Base-by-base conservation (phyloP, 805 yeast genomes). In the Candida peoriensis region DNA sequence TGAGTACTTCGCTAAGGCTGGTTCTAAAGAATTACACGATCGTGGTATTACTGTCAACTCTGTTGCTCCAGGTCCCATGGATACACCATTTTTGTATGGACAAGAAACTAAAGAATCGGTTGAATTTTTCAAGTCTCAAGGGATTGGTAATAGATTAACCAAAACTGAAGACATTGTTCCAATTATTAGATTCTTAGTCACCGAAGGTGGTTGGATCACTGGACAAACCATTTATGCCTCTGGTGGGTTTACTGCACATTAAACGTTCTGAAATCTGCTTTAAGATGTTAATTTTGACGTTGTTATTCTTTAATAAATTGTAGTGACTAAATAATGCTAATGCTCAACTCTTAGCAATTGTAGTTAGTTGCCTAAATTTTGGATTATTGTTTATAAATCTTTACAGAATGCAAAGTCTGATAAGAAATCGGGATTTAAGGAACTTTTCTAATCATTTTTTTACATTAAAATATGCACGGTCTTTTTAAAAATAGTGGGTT, bases 21-120 rank as follows among this genome's bases (percentile, higher is more conserved):
- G 74, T n/a, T 70, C 80, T 12, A 72, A 74, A 52, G 81, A 76
- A 49, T 61, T 73, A 34, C 61, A 59, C 20, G 39, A 51, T 5
- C 70, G 61, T 48, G 64, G 64, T 17, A 66, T 76, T 39, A 61
- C 72, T 10, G 77, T 70, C 45, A 74, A 73, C 45, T 64, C 70
- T 46, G 76, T 76, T 37, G 78, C 81, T 4, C 81, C 81, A 32
- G 81, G 81, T 33, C 81, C 81, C 36, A 75, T 75, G 80, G 79
- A 74, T 48, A 76, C 82, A 8, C 80, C 80, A 41, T 75, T 76
- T 59, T 63, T 79, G 54, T 76, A 77, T 47, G 74, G 75, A 13
- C 79, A 74, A 57, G 85, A 78, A 56, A 61, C 65, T 17, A 57
- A 63, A 12, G 73, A 65, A 21, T 70, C 71, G 38, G 66, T 78